Percentiles rank a stretch among this genome's conserved stretches.
Conservation (phyloP, 108 stramenopile species). For the Pseudonitzschia pungens region DNA sequence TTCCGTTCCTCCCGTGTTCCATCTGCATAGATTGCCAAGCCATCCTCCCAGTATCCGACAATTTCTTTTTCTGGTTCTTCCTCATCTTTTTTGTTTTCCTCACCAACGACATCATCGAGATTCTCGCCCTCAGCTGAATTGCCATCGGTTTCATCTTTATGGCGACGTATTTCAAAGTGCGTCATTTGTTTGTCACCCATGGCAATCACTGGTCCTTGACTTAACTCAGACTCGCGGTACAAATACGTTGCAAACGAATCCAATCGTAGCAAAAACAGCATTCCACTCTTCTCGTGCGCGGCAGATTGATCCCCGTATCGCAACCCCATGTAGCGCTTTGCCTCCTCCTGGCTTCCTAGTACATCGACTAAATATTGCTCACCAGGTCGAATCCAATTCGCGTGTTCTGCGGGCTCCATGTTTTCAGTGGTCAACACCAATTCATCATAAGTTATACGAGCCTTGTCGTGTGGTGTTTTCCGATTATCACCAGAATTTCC, state of each 20-base stretch:
- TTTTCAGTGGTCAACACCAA: conserved; percentile 77
- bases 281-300: conserved; percentile 26
- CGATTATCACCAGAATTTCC: conserved; percentile 5
- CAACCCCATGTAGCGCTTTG: conserved; percentile 52
- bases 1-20: conserved; percentile 79
- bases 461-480: conserved; percentile 39
- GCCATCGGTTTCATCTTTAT: conserved; percentile 37
- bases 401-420: conserved; percentile 49
- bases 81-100: conserved; percentile 37
- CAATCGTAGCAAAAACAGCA: conserved; percentile 64
- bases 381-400: conserved; percentile 46
- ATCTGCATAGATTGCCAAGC: conserved; percentile 87
- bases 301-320: conserved; percentile 40
- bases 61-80: conserved; percentile 78
- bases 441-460: conserved; percentile 83
- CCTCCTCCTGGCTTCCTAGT: conserved; percentile 13
- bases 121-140: conserved; percentile 36
- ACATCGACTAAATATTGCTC: conserved; percentile 18
- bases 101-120: conserved; percentile 25
- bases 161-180: conserved; percentile 88
- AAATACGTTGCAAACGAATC: conserved; percentile 70
- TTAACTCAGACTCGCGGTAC: conserved; percentile 54
- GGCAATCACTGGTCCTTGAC: conserved; percentile 55
- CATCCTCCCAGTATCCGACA: conserved; percentile 93
- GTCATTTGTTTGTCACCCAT: conserved; percentile 67